A percentile compares a stretch with the other conserved stretches of the same genome.
phyloP scores from a whole-genome alignment of 768 basidiomycete species.

The Rhodotorula diobovata region DNA sequence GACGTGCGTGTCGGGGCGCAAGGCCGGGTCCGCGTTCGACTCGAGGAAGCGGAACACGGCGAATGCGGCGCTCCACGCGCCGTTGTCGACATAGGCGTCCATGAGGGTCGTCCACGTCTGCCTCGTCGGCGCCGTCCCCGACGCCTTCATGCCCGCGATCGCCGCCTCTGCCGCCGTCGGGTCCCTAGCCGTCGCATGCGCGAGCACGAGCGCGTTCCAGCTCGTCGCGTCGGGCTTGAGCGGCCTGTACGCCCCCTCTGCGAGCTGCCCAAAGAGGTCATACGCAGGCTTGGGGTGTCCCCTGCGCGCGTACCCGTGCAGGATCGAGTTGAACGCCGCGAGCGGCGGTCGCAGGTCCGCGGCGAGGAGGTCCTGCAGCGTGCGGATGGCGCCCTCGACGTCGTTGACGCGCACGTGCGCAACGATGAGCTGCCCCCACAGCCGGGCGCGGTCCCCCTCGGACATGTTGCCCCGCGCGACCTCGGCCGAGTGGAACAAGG shows the following conservation, averaged over 20 bases:
- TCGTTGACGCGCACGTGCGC: constrained; percentile 40
- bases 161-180: constrained; percentile 40
- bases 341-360: constrained; percentile 18
- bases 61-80: constrained; percentile 71
- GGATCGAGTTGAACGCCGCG: constrained; percentile 36
- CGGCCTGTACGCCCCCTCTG: constrained; percentile 10
- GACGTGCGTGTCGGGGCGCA: constrained; percentile 52
- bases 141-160: constrained; percentile 41
- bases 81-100: constrained; percentile 75
- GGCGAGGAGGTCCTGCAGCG: constrained; percentile 25
- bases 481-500: background rate
- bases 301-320: constrained; percentile 38
- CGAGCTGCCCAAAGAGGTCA: constrained; percentile 39
- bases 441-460: constrained; percentile 11
- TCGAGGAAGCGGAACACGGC: constrained; percentile 63
- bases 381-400: constrained; percentile 21
- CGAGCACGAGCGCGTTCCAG: constrained; percentile 44
- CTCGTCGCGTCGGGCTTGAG: constrained; percentile 37
- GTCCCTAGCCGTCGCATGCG: constrained; percentile 43
- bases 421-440: constrained; percentile 33
- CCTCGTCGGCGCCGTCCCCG: constrained; percentile 41
- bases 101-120: constrained; percentile 58
- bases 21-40: constrained; percentile 37
- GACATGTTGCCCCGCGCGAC: background rate
- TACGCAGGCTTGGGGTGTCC: constrained; percentile 39